These are phyloP conservation scores for Trichoderma citrinoviride DNA, from an alignment of 2,329 filamentous ascomycete species.

Conservation along the genomic window DNA sequence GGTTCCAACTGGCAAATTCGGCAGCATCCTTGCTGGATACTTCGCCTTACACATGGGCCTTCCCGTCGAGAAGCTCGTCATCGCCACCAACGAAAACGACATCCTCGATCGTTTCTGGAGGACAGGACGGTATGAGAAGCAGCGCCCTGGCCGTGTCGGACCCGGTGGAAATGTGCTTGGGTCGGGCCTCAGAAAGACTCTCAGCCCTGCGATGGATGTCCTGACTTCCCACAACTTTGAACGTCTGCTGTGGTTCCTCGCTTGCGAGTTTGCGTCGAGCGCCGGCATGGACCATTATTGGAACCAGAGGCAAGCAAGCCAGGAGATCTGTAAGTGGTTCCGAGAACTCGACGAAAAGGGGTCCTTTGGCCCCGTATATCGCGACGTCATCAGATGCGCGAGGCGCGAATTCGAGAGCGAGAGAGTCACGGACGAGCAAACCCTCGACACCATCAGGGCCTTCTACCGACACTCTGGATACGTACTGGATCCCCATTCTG, in stretches of 20 bases:
- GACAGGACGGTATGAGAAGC: slow-evolving; percentile 85
- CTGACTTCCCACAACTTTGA: slow-evolving; percentile 96
- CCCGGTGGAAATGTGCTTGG: slow-evolving; percentile 53
- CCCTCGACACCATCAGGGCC: slow-evolving; percentile 60
- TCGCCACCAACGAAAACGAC: slow-evolving; percentile 97
- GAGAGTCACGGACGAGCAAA: slow-evolving; percentile 64
- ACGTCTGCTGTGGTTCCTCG: slow-evolving; percentile 88
- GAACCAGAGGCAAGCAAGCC: slow-evolving; percentile 67
- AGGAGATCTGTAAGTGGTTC: slow-evolving; percentile 77
- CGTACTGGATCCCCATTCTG: slow-evolving; percentile 88
- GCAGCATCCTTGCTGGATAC: slow-evolving; percentile 89
- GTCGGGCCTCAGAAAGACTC: slow-evolving; percentile 79
- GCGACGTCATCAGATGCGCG: slow-evolving; percentile 68
- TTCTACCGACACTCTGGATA: slow-evolving; percentile 64
- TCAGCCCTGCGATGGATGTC: slow-evolving; percentile 97
- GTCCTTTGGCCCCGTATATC: slow-evolving; percentile 74
- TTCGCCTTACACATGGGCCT: slow-evolving; percentile 90
- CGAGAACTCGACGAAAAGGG: slow-evolving; percentile 75
- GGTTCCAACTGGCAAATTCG: slow-evolving; percentile 94
- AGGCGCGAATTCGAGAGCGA: slow-evolving; percentile 79
- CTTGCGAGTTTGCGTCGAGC: slow-evolving; percentile 64
- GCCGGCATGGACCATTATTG: slow-evolving; percentile 62
- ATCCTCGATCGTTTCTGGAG: slow-evolving; percentile 95
- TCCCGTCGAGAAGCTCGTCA: slow-evolving; percentile 80
- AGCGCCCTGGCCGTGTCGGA: slow-evolving; percentile 49